phyloP scores from a whole-genome alignment of 805 yeast genomes.

The Pichia nakasei region DNA sequence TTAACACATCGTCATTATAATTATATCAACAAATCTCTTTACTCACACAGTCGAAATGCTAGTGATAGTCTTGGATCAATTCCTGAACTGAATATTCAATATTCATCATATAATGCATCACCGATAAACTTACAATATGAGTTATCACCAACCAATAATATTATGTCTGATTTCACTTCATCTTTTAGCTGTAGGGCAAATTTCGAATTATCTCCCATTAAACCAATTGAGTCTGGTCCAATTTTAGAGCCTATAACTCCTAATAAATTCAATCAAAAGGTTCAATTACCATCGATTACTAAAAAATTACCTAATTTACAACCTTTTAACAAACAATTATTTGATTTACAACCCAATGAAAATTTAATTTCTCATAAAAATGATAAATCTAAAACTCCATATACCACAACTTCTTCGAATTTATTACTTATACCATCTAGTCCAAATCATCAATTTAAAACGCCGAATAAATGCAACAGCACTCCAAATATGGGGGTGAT shows the following conservation, averaged over 20 bases:
- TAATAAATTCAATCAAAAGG: slow-evolving; percentile 16
- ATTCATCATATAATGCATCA: slow-evolving; percentile 9
- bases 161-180: slow-evolving; percentile 45
- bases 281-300: neutral
- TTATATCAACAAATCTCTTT: neutral
- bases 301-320: no score
- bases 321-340: no score
- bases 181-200: slow-evolving; percentile 60
- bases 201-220: slow-evolving; percentile 53
- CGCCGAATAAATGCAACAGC: slow-evolving; percentile 1
- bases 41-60: slow-evolving; percentile 1
- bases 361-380: no score
- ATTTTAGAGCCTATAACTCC: slow-evolving; percentile 59
- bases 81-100: slow-evolving; percentile 7
- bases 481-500: slow-evolving; percentile 2
- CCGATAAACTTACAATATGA: slow-evolving; percentile 20
- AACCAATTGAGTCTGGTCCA: slow-evolving; percentile 51
- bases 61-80: slow-evolving; percentile 5
- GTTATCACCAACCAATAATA: slow-evolving; percentile 17
- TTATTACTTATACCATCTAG: neutral
- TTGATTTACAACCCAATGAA: no score
- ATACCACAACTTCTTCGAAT: neutral
- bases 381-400: neutral
- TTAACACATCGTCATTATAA: neutral
- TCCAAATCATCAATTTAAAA: slow-evolving; percentile 1